Base-by-base conservation (phyloP, 2,329 filamentous ascomycete genomes). In the Fusarium sp. region DNA sequence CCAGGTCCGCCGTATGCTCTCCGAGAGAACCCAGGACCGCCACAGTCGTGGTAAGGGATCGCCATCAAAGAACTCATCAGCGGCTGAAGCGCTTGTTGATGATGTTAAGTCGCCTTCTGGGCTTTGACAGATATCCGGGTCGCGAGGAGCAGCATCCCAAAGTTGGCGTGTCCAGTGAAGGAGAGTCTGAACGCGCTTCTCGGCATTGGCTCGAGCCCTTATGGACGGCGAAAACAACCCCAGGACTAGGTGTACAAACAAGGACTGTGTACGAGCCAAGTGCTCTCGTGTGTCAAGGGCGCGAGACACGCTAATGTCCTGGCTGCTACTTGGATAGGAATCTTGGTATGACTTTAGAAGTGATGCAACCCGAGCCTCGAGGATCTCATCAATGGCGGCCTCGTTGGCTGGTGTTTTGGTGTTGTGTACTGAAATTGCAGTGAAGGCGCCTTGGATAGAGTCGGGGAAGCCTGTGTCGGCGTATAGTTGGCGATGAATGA, bases 401-500 rank as follows among this genome's bases (percentile, higher is more conserved):
- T 40, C 33, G 13, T 58, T 58, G 16, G 31, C 9, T n/a, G 33
- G 14, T 29, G 56, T 58, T 38, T 27, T 58, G 14, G 56, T 38
- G 22, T 40, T 61, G 27, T 61, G n/a, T 22, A 61, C 11, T 6
- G 68, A 33, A 29, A 70, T 63, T 2, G 64, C 42, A 25, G 52
- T 36, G 29, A 59, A 70, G 6, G 64, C 68, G n/a, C 60, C 68
- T 22, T 56, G 52, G 27, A 70, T 63, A 18, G 38, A 38, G 27
- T 18, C 14, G 6, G 68, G 68, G 5, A 70, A 54, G 4, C 59
- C 68, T 14, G 33, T 67, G 27, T 70, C 68, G 4, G 64, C 64
- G 54, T 70, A 70, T 10, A 70, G 54, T 38, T 70, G 64, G 8
- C 42, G 52, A 18, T 70, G 68, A 13, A 70, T 70, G 40, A 70